These are phyloP conservation scores for Hypoxylon rickii DNA, from an alignment of 495 filamentous ascomycete species.

Conservation along the genomic window DNA sequence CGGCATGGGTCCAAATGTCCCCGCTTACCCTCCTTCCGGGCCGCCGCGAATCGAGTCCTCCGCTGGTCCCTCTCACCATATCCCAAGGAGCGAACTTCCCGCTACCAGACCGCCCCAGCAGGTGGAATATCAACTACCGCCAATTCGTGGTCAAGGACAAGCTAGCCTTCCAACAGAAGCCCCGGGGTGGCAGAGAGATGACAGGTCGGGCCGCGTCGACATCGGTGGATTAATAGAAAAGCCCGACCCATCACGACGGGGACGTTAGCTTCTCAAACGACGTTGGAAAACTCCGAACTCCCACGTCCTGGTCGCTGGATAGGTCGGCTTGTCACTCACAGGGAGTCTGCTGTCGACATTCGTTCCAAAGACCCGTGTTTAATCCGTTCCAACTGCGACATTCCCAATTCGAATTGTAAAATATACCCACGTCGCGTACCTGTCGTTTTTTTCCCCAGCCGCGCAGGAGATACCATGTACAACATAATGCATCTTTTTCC, in stretches of 20 bases:
- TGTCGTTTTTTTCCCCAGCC: constrained; percentile 26
- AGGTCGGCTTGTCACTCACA: constrained; percentile 4
- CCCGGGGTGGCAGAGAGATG: constrained; percentile 45
- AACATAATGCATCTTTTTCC: constrained; percentile 43
- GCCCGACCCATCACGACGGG: constrained; percentile 38
- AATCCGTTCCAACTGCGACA: constrained; percentile 26
- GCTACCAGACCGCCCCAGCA: constrained; percentile 41
- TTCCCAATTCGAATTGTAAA: constrained; percentile 33
- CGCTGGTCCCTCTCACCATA: constrained; percentile 46
- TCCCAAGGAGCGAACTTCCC: constrained; percentile 51
- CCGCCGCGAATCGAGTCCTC: constrained; percentile 46
- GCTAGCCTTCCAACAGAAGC: constrained; percentile 40
- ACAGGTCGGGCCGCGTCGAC: constrained; percentile 54
- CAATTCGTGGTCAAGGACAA: constrained; percentile 52
- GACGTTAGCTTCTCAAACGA: constrained; percentile 26
- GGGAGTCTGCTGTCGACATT: constrained; percentile 7
- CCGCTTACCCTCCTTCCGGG: constrained; percentile 44
- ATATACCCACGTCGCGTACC: constrained; percentile 32
- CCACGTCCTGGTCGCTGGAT: background rate
- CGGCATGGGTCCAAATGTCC: constrained; percentile 35
- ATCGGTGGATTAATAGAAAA: constrained; percentile 60
- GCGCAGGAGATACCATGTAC: constrained; percentile 44
- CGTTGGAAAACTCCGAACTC: constrained; percentile 6
- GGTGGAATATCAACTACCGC: constrained; percentile 55
- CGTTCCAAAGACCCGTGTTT: constrained; percentile 23